phyloP scores from a whole-genome alignment of 495 filamentous ascomycete species.

The Daldinia grandis region DNA sequence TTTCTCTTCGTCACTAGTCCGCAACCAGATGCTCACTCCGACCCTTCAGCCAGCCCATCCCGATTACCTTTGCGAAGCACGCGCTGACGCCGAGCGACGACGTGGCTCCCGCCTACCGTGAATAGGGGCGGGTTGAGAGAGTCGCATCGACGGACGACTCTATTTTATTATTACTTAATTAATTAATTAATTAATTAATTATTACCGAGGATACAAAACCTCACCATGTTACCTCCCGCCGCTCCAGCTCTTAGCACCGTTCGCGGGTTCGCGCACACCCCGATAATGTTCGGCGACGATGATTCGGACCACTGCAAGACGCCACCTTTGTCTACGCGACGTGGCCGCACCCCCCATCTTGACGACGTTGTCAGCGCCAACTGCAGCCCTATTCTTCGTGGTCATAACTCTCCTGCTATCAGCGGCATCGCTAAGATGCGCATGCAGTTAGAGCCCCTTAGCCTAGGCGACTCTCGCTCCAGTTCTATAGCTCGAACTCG shows the following conservation, averaged over 20 bases:
- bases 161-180: constrained; percentile 27
- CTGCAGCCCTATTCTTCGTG: constrained; percentile 68
- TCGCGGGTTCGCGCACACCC: constrained; percentile 76
- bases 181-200: constrained; percentile 14
- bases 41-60: constrained; percentile 51
- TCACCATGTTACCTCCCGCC: constrained; percentile 53
- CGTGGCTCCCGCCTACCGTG: constrained; percentile 56
- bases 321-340: constrained; percentile 49
- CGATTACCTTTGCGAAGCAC: constrained; percentile 51
- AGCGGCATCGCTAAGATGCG: constrained; percentile 82
- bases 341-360: constrained; percentile 46
- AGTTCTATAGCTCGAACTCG: constrained; percentile 56
- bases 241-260: constrained; percentile 75
- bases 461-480: constrained; percentile 61
- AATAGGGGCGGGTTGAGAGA: constrained; percentile 46
- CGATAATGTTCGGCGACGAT: constrained; percentile 83
- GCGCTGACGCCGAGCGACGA: constrained; percentile 60
- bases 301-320: constrained; percentile 73
- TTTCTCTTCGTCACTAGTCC: constrained; percentile 55
- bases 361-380: constrained; percentile 66
- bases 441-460: constrained; percentile 72
- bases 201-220: constrained; percentile 41
- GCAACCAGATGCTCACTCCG: constrained; percentile 58
- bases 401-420: constrained; percentile 61
- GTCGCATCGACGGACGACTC: constrained; percentile 20